A percentile compares a stretch with the other conserved stretches of the same genome.
These are phyloP conservation scores for Fusarium succisae DNA, from an alignment of 2,329 filamentous ascomycete genomes.

Conservation along the genomic window DNA sequence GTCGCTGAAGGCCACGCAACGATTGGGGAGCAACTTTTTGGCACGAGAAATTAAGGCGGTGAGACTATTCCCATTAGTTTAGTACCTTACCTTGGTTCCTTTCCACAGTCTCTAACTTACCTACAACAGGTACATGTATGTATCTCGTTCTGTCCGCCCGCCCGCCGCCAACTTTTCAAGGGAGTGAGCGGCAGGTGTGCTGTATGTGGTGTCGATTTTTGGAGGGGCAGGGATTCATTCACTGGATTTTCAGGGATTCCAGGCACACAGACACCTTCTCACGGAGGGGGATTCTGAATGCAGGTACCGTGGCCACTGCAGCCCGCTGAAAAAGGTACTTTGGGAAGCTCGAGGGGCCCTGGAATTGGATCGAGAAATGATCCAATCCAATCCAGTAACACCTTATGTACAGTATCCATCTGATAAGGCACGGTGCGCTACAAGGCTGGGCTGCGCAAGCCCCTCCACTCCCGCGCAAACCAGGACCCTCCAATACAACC, in stretches of 20 bases:
- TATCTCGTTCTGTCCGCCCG: constrained; percentile 28
- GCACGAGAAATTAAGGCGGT: constrained; percentile 43
- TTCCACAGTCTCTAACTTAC: not conserved
- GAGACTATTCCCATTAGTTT: constrained; percentile 29
- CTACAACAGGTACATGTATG: not conserved
- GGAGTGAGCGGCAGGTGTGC: not conserved
- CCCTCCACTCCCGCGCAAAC: constrained; percentile 32
- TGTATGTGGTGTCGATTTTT: constrained; percentile 33
- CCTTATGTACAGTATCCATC: constrained; percentile 12
- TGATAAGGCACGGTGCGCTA: constrained; percentile 20
- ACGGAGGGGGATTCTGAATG: constrained; percentile 22
- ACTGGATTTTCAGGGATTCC: constrained; percentile 27
- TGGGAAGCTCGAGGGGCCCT: not conserved
- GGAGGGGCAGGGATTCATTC: constrained; percentile 26
- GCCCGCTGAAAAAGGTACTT: constrained; percentile 22
- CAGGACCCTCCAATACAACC: constrained; percentile 25
- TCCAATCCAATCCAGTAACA: not conserved
- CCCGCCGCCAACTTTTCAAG: not conserved
- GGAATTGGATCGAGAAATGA: constrained; percentile 1
- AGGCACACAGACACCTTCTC: constrained; percentile 6
- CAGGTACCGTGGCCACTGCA: constrained; percentile 32
- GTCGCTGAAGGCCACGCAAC: constrained; percentile 34
- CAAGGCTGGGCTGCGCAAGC: constrained; percentile 35
- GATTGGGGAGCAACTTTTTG: constrained; percentile 26
- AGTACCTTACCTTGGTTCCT: not conserved